Evolutionary conservation across 805 yeast genomes (phyloP), one percentile per base, ranked within the genome.

Genomic region (Starmerella riodocensis): DNA sequence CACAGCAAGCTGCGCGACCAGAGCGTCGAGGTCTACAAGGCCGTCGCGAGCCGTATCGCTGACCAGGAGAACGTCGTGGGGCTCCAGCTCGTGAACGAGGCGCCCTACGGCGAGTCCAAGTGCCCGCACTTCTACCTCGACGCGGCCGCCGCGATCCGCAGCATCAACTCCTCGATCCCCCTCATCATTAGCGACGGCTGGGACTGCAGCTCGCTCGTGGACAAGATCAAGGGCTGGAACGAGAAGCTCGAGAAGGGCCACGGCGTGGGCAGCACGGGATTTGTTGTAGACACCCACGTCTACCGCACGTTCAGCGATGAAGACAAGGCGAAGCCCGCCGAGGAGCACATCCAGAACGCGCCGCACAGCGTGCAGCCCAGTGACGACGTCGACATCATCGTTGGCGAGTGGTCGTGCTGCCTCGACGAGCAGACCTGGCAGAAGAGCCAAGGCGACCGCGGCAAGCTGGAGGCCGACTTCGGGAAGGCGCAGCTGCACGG

Each of bases 401-500:
- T 84, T 20, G 97, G 97, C 11, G 98, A 88, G 57, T 88, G 73
- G 58, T 81, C 94, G 0, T 83, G 94, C 60, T 94, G 83, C 2
- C 52, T 88, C 39, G 93, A 81, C 57, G 81, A 74, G 1, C 51
- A 64, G 18, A 66, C 93, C 0, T 88, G 95, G 96, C 58, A 64
- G 20, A 71, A 67, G 50, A 43, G 55, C 2, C 60, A 65, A 31
- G 63, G 64, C 29, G 51, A 53, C 35, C 66, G 93, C 25, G 71
- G 65, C 34, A 64, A 69, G 19, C 60, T 69, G n/a, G 84, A 78
- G 11, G 58, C 56, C 27, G 60, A 69, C 36, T 86, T 64, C 54
- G 94, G 94, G 9, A 63, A 63, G 16, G 57, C 56, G n/a, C 76
- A 83, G 56, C 47, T 59, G 4, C 52, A 59, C 3, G 46, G 70